These are phyloP conservation scores for Ramaria sp. DNA, from an alignment of 768 basidiomycete species.

Conservation along the genomic window DNA sequence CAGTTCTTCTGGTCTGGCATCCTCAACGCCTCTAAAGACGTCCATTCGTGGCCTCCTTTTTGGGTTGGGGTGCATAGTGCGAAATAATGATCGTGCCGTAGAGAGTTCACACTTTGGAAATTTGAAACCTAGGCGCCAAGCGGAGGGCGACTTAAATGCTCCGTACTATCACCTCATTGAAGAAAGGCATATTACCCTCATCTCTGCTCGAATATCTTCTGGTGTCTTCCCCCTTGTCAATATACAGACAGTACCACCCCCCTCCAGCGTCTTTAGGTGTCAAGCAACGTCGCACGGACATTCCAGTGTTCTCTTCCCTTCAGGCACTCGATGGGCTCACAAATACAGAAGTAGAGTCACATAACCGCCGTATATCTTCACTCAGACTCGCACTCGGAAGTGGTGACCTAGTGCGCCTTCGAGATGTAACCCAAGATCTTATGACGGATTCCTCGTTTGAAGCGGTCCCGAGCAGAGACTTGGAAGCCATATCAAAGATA, in stretches of 20 bases:
- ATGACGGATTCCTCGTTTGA: neutral
- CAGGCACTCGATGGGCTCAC: neutral
- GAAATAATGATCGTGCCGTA: neutral
- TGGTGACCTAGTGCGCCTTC: neutral
- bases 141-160: too few relatives aligned
- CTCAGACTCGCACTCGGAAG: conserved; percentile 3
- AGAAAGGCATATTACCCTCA: neutral
- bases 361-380: neutral
- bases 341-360: neutral
- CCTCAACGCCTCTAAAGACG: neutral
- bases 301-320: too few relatives aligned
- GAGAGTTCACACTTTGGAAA: neutral
- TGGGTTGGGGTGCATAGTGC: neutral
- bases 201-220: neutral
- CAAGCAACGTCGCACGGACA: too few relatives aligned
- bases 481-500: neutral
- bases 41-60: neutral
- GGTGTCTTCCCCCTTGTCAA: neutral
- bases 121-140: too few relatives aligned
- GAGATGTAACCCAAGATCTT: neutral
- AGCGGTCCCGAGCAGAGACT: neutral
- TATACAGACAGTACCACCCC: too few relatives aligned
- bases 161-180: neutral
- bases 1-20: neutral
- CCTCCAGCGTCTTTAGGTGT: too few relatives aligned